Evolutionary conservation across 768 basidiomycete species (phyloP), one percentile per base, ranked within the genome.

Genomic region (Tylopilus intermedius): DNA sequence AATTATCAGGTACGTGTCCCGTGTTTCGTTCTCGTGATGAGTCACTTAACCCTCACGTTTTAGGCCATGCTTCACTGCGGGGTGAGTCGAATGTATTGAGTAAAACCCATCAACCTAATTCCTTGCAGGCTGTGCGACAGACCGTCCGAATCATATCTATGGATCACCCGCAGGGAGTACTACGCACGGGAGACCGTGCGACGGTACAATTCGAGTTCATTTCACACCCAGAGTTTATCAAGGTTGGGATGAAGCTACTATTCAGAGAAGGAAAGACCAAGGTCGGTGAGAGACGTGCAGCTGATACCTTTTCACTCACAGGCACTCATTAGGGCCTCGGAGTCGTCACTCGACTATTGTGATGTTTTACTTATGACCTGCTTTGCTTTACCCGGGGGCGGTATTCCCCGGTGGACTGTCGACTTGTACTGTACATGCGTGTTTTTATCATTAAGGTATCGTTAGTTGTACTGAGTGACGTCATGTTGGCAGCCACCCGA

Each of bases 241-340:
- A 94, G 67, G 86, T 86, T 59, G 94, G 94, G 26, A 91, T 90
- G 86, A 92, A 94, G 71, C 75, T 95, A 22, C 71, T 99, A 11
- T 94, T 98, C 68, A 77, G 95, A 38, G 96, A 98, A 70, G 95
- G 94, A 4, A 93, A 92, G 75, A 96, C 94, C 1, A 97, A 96
- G 78, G 93, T 85, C 47, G 32, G 75, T 63, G 30, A 18, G 26
- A 40, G 45, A 45, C 40, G 18, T 29, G 14, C 45, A 35, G 58
- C 37, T 10, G 48, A n/a, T 44, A 42, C 44, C 37, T 46, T 51
- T 42, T 26, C 42, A 9, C 54, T 61, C 32, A 65, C 46, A 18
- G 6, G 43, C 24, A 49, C 3, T 54, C 29, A 4, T 47, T 18
- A 90, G 88, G 88, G 88, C 14, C 77, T 90, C 51, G 88, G 88